Conservation (phyloP, 495 filamentous ascomycete genomes). For the Penicillium herquei region DNA sequence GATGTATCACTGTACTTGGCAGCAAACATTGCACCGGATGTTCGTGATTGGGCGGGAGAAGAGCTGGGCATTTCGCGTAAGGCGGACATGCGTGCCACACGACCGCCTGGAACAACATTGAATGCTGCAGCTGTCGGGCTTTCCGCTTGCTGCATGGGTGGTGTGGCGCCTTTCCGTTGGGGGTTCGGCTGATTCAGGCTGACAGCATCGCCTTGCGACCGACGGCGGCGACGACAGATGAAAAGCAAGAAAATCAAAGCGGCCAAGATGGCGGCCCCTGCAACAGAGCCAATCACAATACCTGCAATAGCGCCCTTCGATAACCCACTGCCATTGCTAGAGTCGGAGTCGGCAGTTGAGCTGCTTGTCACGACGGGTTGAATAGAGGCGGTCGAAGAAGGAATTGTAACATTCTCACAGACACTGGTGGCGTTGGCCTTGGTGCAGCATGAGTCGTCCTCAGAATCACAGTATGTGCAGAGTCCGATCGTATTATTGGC, state of each 20-base stretch:
- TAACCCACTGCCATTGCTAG: slow-evolving; percentile 46
- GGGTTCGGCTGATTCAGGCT: slow-evolving; percentile 87
- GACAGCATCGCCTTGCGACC: slow-evolving; percentile 57
- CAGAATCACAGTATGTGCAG: slow-evolving; percentile 80
- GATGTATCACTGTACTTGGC: slow-evolving; percentile 64
- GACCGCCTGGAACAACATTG: slow-evolving; percentile 77
- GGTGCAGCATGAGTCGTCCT: slow-evolving; percentile 92
- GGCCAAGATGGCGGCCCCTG: slow-evolving; percentile 64
- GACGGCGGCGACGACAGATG: slow-evolving; percentile 57
- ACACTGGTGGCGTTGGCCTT: slow-evolving; percentile 68
- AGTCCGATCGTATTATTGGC: slow-evolving; percentile 76
- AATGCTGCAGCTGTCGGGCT: slow-evolving; percentile 53
- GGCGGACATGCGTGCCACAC: slow-evolving; percentile 94
- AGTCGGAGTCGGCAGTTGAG: slow-evolving; percentile 37
- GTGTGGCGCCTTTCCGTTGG: slow-evolving; percentile 52
- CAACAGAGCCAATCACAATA: slow-evolving; percentile 78
- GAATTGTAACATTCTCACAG: slow-evolving; percentile 73
- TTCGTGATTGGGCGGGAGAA: slow-evolving; percentile 53
- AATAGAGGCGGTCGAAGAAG: slow-evolving; percentile 63
- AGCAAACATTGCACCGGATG: slow-evolving; percentile 39
- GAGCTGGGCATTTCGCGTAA: slow-evolving; percentile 69
- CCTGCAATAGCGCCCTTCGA: slow-evolving; percentile 87
- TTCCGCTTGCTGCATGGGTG: slow-evolving; percentile 50
- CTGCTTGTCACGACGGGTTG: slow-evolving; percentile 58
- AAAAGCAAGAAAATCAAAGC: slow-evolving; percentile 61